Base-by-base conservation (phyloP, 352 stramenopile species). In the Phytophthora hybrid region DNA sequence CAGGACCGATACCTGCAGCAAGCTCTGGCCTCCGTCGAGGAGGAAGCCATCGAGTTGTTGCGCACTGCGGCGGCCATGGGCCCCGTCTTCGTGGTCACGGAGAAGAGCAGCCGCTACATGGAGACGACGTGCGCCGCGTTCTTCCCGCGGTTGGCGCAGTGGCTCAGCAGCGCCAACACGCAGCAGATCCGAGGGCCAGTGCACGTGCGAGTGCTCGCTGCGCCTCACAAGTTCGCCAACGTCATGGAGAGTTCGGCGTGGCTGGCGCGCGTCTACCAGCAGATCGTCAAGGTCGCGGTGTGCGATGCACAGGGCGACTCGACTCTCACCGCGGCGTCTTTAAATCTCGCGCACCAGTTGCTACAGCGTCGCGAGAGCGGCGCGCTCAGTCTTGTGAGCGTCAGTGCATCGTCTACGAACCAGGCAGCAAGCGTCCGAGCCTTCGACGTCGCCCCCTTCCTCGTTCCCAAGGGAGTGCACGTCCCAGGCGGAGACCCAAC, bases 1-100 rank as follows among this genome's bases (percentile, higher is more conserved):
- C 73, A 79, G 21, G 71, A 90, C 21, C 59, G 66, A 56, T 90
- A 90, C 58, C 47, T 90, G 63, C 82, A 90, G 65, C 82, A 89
- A 55, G 82, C 81, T 2, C 54, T 90, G 3, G 73, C 63, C 7
- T 76, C 80, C 23, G 79, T 92, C 21, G 84, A 92, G 63, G 74
- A 86, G n/a, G 81, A 92, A 59, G 64, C 74, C 10, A 71, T 92
- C 47, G 66, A 77, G 61, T 60, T 92, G n/a, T 66, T 90, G 52
- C 63, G 65, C 19, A 78, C 63, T 34, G 74, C 81, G 1, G 73
- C 81, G 1, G 19, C 62, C 8, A 64, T 89, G 21, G 84, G 82
- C 5, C 82, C 82, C 2, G 81, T 88, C 52, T 85, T 87, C 49
- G 58, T 92, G n/a, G 59, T 90, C 54, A 88, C 82, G 2, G 71